These are phyloP conservation scores for Hemileccinum impolitum DNA, from an alignment of 768 basidiomycete genomes.

Conservation along the genomic window DNA sequence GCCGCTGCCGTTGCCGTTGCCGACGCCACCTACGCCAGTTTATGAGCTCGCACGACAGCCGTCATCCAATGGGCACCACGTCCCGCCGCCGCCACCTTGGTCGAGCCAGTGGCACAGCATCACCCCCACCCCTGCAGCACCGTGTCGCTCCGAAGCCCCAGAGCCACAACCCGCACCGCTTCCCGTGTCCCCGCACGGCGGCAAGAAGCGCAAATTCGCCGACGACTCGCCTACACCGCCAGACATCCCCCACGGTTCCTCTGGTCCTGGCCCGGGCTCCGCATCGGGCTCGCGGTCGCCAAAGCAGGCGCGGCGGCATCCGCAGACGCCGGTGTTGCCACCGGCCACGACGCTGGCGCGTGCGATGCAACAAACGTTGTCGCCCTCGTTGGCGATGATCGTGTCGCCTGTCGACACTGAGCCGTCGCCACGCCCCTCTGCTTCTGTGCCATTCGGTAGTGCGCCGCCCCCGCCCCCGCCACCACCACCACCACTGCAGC, in stretches of 20 bases:
- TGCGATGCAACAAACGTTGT: conserved; percentile 33
- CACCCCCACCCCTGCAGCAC: conserved; percentile 9
- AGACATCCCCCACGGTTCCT: conserved; percentile 8
- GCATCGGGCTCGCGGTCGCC: conserved; percentile 28
- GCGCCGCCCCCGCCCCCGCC: conserved; percentile 13
- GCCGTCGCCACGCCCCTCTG: conserved; percentile 30
- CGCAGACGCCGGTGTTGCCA: conserved; percentile 31
- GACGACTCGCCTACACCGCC: conserved; percentile 32
- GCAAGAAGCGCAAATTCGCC: conserved; percentile 34
- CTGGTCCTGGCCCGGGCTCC: neutral
- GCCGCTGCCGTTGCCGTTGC: conserved; percentile 29
- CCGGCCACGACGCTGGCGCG: conserved; percentile 25
- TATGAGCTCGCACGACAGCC: conserved; percentile 31
- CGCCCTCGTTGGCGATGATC: conserved; percentile 35
- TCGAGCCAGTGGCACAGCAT: conserved; percentile 31
- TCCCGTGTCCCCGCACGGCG: conserved; percentile 29
- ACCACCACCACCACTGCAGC: conserved; percentile 6
- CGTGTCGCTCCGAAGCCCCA: conserved; percentile 25
- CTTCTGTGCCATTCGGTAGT: conserved; percentile 22
- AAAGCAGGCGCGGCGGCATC: conserved; percentile 33
- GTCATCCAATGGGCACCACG: conserved; percentile 32
- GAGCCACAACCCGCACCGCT: conserved; percentile 14
- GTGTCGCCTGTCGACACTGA: conserved; percentile 33
- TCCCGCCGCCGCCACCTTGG: conserved; percentile 34
- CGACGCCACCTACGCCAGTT: conserved; percentile 34